Evolutionary conservation across 805 yeast species (phyloP).

Genomic region (Ogataea paraovalis): DNA sequence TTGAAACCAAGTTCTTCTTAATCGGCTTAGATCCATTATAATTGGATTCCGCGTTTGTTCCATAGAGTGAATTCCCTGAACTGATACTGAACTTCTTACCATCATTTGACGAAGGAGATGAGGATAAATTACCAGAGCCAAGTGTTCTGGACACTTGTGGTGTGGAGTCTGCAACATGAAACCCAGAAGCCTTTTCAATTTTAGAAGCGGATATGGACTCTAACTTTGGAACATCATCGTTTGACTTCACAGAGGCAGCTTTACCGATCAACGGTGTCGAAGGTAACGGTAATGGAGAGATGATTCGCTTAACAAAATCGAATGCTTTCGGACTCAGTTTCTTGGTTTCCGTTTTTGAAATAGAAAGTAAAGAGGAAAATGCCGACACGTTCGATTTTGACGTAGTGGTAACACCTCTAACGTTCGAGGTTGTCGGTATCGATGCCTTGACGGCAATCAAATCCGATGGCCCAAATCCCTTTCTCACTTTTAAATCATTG

Average conservation of each 20-base stretch:
- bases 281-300: constrained; percentile 26
- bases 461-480: constrained; percentile 21
- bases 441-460: constrained; percentile 22
- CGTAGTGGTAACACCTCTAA: constrained; percentile 33
- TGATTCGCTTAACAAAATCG: constrained; percentile 31
- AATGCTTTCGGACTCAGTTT: constrained; percentile 22
- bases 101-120: not conserved
- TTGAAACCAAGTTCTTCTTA: constrained; percentile 6
- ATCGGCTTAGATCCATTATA: not conserved
- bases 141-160: not conserved
- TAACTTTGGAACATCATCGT: constrained; percentile 18
- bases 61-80: not conserved
- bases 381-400: constrained; percentile 36
- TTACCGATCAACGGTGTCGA: constrained; percentile 13
- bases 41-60: too few species aligned
- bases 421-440: constrained; percentile 32
- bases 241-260: constrained; percentile 7
- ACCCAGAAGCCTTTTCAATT: not conserved
- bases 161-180: not conserved
- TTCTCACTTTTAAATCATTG: not conserved
- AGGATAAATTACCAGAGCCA: not conserved
- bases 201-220: constrained; percentile 9
- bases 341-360: constrained; percentile 26
- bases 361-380: constrained; percentile 34
- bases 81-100: not conserved